Base-by-base conservation (phyloP, 768 basidiomycete species). In the Galerina sulciceps region DNA sequence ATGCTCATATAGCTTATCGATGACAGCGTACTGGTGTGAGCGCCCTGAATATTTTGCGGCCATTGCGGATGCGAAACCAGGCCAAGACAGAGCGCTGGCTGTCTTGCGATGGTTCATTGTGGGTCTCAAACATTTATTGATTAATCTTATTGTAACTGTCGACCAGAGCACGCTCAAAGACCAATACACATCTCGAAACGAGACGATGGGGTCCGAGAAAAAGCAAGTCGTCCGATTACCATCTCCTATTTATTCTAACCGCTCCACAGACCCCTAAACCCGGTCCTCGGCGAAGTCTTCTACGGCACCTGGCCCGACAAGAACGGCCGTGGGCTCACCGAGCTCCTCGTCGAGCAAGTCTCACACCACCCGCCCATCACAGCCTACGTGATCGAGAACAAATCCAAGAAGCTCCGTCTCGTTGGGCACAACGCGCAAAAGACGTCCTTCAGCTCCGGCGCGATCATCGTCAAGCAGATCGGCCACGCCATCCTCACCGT, bases 71-170 rank as follows among this genome's bases (percentile, higher is more conserved):
- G 93, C 88, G 4, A 81, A 79, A 69, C 85, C 84, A 11, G 84
- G 87, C 31, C 89, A 95, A 71, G 86, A 87, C 2, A 81, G 95
- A 49, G 81, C 87, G 2, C 77, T 92, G 51, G 84, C 87, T 6
- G 93, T 98, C n/a, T 81, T 98, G 44, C 85, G 83, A 66, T 99
- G 96, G 96, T 99, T 99, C 76, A 91, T 99, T 68, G 89, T 92
- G 65, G 65, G 88, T 77, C 9, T 22, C 58, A 18, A 31, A 13
- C 44, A 52, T 34, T 46, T 11, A 36, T 41, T 6, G 35, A 10
- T 4, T 11, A 14, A 14, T 40, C 10, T 4, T 22, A 5, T 41
- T 15, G 44, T 57, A n/a, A 52, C 37, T 13, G 14, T 34, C 41
- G 10, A 14, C 37, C 15, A 61, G 90, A 89, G 89, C 67, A 99